These are phyloP conservation scores for Mesembryanthemum crystallinum DNA, from an alignment of 148 eudicot genomes.

Conservation along the genomic window DNA sequence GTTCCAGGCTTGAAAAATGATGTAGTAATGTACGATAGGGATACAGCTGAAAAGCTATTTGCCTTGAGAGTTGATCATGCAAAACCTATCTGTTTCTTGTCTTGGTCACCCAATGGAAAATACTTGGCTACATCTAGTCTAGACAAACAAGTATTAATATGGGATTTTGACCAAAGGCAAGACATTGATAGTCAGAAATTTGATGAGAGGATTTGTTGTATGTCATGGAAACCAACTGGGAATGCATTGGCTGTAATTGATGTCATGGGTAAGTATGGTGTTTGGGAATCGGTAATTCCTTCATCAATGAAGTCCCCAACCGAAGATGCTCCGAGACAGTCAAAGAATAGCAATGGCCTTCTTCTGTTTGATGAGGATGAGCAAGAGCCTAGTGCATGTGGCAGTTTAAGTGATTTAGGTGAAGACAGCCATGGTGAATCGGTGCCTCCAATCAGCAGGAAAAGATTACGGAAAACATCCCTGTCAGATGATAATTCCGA, in stretches of 20 bases:
- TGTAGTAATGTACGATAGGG: constrained; percentile 94
- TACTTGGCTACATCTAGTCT: constrained; percentile 89
- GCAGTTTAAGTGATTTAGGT: constrained; percentile 73
- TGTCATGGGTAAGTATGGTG: constrained; percentile 86
- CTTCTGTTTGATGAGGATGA: constrained; percentile 81
- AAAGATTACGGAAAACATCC: constrained; percentile 70
- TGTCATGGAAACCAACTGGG: constrained; percentile 95
- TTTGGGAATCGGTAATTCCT: constrained; percentile 91
- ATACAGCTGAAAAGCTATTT: constrained; percentile 84
- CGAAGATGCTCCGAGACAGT: constrained; percentile 65
- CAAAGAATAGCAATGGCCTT: constrained; percentile 66
- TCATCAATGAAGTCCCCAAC: constrained; percentile 90
- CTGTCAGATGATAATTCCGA: constrained; percentile 44
- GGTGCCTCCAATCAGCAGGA: constrained; percentile 54
- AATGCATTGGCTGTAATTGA: constrained; percentile 92
- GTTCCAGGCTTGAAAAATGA: constrained; percentile 92
- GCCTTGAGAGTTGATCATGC: constrained; percentile 78
- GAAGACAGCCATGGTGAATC: constrained; percentile 68
- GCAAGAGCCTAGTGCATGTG: constrained; percentile 55
- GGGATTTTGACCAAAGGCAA: constrained; percentile 78
- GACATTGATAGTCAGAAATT: constrained; percentile 92
- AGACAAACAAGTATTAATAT: constrained; percentile 83
- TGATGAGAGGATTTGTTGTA: constrained; percentile 67
- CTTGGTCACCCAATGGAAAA: constrained; percentile 98
- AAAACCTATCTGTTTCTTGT: constrained; percentile 72